A percentile compares a stretch with the other conserved stretches of the same genome.
Conservation (phyloP, 1,284 basidiomycete genomes). For the Schizophyllum amplum region DNA sequence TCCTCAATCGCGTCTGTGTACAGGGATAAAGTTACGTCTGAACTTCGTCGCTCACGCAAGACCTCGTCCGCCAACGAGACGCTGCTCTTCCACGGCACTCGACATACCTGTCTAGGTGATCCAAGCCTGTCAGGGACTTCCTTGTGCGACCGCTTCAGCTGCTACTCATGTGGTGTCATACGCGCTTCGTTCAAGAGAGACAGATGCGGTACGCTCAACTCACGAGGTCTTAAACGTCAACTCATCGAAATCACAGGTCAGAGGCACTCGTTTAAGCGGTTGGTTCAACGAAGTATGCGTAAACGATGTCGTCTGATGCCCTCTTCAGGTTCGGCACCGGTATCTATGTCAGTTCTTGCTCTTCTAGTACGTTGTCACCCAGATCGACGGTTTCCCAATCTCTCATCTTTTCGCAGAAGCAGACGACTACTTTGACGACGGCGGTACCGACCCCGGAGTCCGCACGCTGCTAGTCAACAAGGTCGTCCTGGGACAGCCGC, state of each 20-base stretch:
- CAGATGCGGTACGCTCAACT: not conserved
- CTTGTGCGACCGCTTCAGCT: not conserved
- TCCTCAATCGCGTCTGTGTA: not conserved
- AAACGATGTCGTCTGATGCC: not conserved
- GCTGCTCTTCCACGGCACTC: not conserved
- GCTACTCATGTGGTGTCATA: not conserved
- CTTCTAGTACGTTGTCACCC: not conserved
- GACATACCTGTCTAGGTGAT: not conserved
- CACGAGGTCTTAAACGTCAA: not conserved
- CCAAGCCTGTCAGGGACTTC: not conserved
- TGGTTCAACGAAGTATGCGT: not conserved
- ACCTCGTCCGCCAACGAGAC: not conserved
- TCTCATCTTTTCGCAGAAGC: not conserved
- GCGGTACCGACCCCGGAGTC: not conserved
- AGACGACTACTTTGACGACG: not conserved
- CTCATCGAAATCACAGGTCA: not conserved
- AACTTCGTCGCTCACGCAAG: not conserved
- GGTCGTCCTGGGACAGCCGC: not conserved
- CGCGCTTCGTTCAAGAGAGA: not conserved
- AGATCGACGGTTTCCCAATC: not conserved
- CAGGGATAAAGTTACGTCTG: not conserved
- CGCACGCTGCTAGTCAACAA: not conserved
- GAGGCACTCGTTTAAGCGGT: not conserved
- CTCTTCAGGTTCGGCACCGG: not conserved
- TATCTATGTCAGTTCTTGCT: not conserved